Conservation (phyloP, 306 rosid genomes). For the Potentilla sterilis region DNA sequence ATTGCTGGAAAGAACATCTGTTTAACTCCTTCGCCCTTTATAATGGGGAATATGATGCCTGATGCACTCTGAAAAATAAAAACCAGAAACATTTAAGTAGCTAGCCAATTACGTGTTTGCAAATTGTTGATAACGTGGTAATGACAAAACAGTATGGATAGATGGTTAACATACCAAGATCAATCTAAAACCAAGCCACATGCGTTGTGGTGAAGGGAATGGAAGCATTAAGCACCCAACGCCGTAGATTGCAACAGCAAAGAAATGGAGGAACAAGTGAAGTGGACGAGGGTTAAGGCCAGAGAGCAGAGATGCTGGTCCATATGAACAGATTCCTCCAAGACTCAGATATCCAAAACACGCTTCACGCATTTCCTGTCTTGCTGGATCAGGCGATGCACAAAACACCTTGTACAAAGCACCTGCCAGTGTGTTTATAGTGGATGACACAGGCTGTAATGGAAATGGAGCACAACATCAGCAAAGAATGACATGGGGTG, state of each 20-base stretch:
- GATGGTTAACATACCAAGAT: constrained; percentile 35
- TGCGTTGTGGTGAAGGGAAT: constrained; percentile 49
- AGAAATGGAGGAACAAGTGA: constrained; percentile 65
- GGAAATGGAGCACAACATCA: neutral
- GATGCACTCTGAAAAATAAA: constrained; percentile 29
- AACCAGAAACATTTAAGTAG: neutral
- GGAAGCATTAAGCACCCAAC: constrained; percentile 72
- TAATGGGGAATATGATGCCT: constrained; percentile 33
- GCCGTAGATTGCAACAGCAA: constrained; percentile 70
- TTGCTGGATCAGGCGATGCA: constrained; percentile 75
- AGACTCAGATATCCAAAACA: constrained; percentile 73
- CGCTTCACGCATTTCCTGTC: constrained; percentile 73
- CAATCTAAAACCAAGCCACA: constrained; percentile 55
- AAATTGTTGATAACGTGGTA: neutral
- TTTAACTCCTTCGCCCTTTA: constrained; percentile 36
- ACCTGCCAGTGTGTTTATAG: constrained; percentile 56
- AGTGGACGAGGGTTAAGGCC: constrained; percentile 73
- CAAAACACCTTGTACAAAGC: constrained; percentile 62
- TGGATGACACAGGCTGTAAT: constrained; percentile 67
- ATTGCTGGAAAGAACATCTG: constrained; percentile 39
- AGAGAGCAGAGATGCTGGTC: constrained; percentile 70
- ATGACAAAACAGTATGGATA: neutral
- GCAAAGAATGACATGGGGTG: neutral
- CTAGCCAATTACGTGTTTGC: neutral
- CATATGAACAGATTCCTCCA: constrained; percentile 69